A percentile compares a stretch with the other conserved stretches of the same genome.
Evolutionary conservation across 352 stramenopile genomes (phyloP).

Genomic region (Phytophthora tentaculata): DNA sequence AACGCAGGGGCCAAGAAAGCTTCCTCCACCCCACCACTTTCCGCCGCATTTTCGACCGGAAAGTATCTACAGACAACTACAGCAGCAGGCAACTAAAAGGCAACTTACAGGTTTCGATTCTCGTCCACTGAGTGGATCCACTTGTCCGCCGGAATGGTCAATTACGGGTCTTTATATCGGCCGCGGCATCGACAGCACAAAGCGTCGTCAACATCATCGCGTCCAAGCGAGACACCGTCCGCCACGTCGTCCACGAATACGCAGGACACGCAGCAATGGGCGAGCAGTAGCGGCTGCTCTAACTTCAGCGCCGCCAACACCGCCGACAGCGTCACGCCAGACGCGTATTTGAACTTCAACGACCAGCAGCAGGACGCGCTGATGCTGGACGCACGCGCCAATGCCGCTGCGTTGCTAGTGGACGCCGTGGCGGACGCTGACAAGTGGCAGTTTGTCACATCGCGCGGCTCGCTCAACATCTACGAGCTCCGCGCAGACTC

Average conservation of each 20-base stretch:
- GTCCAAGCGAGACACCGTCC: slow-evolving; percentile 30
- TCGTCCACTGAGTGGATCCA: slow-evolving; percentile 32
- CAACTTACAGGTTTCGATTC: slow-evolving; percentile 21
- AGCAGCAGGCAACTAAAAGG: slow-evolving; percentile 10
- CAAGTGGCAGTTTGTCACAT: slow-evolving; percentile 71
- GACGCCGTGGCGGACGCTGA: slow-evolving; percentile 63
- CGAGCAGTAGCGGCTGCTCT: slow-evolving; percentile 25
- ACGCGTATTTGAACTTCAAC: slow-evolving; percentile 64
- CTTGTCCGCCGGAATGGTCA: slow-evolving; percentile 32
- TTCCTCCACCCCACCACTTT: slow-evolving; percentile 9
- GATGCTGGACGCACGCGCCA: slow-evolving; percentile 52
- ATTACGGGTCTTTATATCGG: slow-evolving; percentile 45
- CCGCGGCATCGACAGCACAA: slow-evolving; percentile 35
- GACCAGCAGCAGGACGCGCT: slow-evolving; percentile 57
- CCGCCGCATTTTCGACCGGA: slow-evolving; percentile 8
- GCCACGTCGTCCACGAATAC: slow-evolving; percentile 8
- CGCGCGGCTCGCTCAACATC: slow-evolving; percentile 46
- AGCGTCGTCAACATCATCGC: slow-evolving; percentile 25
- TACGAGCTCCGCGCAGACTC: slow-evolving; percentile 63
- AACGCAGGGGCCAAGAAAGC: neutral
- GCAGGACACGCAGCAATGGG: slow-evolving; percentile 26
- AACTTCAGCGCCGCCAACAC: slow-evolving; percentile 16
- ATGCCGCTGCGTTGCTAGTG: slow-evolving; percentile 62
- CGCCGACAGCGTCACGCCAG: slow-evolving; percentile 19
- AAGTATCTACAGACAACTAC: slow-evolving; percentile 15